A percentile compares a stretch with the other conserved stretches of the same genome.
Conservation (phyloP, 176 grass and related monocot species). For the Elymus sibiricus region DNA sequence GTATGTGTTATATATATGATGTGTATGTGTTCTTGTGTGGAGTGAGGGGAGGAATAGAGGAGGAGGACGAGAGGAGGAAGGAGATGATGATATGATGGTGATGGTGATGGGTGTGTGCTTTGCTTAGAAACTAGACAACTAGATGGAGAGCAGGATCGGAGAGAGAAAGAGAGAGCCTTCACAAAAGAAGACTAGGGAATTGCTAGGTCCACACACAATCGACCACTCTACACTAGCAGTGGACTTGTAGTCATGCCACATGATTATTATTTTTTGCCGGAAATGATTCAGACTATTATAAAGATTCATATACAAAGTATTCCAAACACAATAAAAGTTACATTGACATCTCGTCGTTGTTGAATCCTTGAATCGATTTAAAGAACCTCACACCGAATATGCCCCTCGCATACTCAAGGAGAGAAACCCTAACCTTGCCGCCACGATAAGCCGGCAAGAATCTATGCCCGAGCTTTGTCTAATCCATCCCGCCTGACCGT, state of each 20-base stretch:
- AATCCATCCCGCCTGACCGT: no score
- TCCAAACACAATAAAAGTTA: no score
- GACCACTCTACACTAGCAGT: not conserved
- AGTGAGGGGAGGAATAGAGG: conserved; percentile 18
- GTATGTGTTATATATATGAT: conserved; percentile 35
- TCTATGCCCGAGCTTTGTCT: no score
- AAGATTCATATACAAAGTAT: no score
- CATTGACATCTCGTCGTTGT: no score
- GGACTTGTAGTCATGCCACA: not conserved
- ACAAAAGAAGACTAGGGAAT: not conserved
- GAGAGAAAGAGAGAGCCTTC: not conserved
- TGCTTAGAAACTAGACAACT: conserved; percentile 91
- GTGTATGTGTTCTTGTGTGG: conserved; percentile 10
- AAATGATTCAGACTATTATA: no score
- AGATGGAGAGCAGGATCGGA: conserved; percentile 14
- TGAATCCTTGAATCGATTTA: no score
- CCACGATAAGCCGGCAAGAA: no score
- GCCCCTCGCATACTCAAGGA: no score
- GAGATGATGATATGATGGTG: conserved; percentile 76
- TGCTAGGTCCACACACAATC: conserved; percentile 36
- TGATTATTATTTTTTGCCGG: no score
- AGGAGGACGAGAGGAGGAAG: conserved; percentile 19
- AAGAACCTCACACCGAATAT: no score
- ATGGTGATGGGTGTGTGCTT: conserved; percentile 76
- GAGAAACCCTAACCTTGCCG: no score